Evolutionary conservation across 208 protist genomes (phyloP), one percentile per base, ranked within the genome.

Genomic region (Leishmania major): DNA sequence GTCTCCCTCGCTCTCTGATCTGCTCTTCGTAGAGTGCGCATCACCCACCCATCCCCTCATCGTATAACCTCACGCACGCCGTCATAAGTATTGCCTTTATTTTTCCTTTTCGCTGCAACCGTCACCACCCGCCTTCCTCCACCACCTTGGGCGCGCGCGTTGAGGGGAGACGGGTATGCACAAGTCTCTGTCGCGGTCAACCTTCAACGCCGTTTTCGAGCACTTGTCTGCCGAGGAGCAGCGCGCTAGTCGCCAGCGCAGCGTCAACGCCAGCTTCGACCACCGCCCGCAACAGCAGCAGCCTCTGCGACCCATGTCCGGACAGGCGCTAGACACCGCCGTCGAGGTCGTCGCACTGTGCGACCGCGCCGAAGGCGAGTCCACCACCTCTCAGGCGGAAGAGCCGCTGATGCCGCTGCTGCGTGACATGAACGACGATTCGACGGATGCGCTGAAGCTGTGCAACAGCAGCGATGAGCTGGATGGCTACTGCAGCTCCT

Each of bases 401-500:
- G 51, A 59, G 72, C 7, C 15, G 31, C 72, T 47, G 28, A 19
- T 62, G 31, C 72, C 72, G n/a, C 49, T 62, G 72, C 31, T 55
- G 72, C 22, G 45, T 74, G 69, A 49, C 19, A 35, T 51, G 43
- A 74, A 35, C 43, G 25, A 8, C 45, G 45, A 7, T 3, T 28
- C 45, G 28, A 22, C 47, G 10, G 72, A 49, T 40, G 62, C 62
- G 31, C 60, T 79, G 10, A 62, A 53, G 8, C 59, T 66, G 25
- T 77, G 71, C 3, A 67, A 85, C 40, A 81, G 77, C 37, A 85
- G 77, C 77, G 77, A 82, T 45, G 82, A 82, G 49, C 59, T 85
- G 35, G 82, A 85, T 64, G 82, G 82, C 59, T 85, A 85, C 55
- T 78, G 82, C 59, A 85, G 82, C 82, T 85, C 82, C 25, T 79